A percentile compares a stretch with the other conserved stretches of the same genome.
Evolutionary conservation across 2,329 filamentous ascomycete genomes (phyloP).

Genomic region (Trichoderma cornu-damae): DNA sequence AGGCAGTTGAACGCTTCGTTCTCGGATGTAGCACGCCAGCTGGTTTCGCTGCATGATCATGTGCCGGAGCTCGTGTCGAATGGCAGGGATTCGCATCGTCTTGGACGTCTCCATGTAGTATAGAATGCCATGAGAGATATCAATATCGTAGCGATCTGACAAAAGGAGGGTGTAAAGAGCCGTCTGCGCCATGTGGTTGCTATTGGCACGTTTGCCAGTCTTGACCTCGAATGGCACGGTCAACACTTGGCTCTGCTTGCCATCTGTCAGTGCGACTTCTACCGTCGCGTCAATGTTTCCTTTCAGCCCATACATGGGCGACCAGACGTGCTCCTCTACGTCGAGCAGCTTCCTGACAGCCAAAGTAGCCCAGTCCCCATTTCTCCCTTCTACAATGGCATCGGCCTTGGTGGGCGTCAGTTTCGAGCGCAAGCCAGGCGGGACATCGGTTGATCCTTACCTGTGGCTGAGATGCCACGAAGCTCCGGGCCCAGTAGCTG

Average conservation of each 20-base stretch:
- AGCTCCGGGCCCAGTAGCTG: conserved; percentile 75
- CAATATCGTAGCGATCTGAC: conserved; percentile 90
- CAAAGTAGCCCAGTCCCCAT: conserved; percentile 70
- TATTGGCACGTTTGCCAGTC: conserved; percentile 78
- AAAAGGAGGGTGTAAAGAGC: conserved; percentile 88
- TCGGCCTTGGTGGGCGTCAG: conserved; percentile 43
- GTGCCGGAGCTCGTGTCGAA: conserved; percentile 83
- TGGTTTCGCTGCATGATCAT: conserved; percentile 97
- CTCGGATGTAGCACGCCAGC: conserved; percentile 76
- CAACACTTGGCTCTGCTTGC: conserved; percentile 59
- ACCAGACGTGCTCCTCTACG: conserved; percentile 98
- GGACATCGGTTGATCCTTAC: conserved; percentile 37
- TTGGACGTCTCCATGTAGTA: conserved; percentile 94
- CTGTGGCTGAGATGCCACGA: conserved; percentile 66
- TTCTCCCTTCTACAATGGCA: conserved; percentile 72
- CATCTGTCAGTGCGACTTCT: conserved; percentile 74
- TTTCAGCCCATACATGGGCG: conserved; percentile 93
- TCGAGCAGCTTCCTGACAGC: conserved; percentile 91
- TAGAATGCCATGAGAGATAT: conserved; percentile 82
- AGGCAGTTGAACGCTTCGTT: conserved; percentile 73
- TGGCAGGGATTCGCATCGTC: conserved; percentile 76
- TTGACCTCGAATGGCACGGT: conserved; percentile 95
- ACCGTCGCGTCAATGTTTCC: conserved; percentile 97
- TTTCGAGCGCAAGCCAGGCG: background rate
- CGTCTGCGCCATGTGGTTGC: conserved; percentile 86